Evolutionary conservation across 2,329 filamentous ascomycete species (phyloP).

Genomic region (Leptosphaerulina australis): DNA sequence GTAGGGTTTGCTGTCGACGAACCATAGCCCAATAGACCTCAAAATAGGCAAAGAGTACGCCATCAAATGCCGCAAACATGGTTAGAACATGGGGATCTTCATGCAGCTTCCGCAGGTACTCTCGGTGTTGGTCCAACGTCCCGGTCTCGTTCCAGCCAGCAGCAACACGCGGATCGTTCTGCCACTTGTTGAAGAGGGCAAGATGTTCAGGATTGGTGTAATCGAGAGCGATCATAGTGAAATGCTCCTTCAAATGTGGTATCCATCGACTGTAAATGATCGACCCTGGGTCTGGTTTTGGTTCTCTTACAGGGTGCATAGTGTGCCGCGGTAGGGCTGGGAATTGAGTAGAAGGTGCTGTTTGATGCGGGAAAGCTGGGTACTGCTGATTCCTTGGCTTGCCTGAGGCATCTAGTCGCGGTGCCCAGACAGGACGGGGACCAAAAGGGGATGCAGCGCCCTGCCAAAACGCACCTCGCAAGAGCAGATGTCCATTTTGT

Average conservation of each 20-base stretch:
- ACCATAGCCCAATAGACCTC: constrained; percentile 80
- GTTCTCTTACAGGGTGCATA: constrained; percentile 72
- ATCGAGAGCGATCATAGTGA: constrained; percentile 77
- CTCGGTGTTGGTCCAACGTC: constrained; percentile 73
- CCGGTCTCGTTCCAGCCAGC: constrained; percentile 82
- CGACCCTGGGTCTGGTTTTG: constrained; percentile 72
- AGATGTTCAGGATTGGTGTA: constrained; percentile 69
- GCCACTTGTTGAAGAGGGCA: constrained; percentile 76
- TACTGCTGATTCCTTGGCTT: constrained; percentile 50
- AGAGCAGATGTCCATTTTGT: constrained; percentile 54
- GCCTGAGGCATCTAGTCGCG: constrained; percentile 42
- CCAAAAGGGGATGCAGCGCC: constrained; percentile 53
- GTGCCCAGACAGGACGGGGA: constrained; percentile 49
- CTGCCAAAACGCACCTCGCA: constrained; percentile 58
- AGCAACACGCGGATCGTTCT: constrained; percentile 81
- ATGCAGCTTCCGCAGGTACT: constrained; percentile 72
- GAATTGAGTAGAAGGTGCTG: constrained; percentile 56
- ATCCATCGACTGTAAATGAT: constrained; percentile 80
- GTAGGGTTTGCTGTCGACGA: constrained; percentile 23
- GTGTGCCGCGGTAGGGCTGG: constrained; percentile 60
- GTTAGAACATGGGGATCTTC: constrained; percentile 74
- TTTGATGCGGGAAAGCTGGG: constrained; percentile 51
- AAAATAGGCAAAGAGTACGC: constrained; percentile 75
- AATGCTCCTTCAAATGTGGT: constrained; percentile 75
- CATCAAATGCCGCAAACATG: constrained; percentile 73